Evolutionary conservation across 805 yeast species (phyloP).

Genomic region (Metahyphopichia silvanorum): DNA sequence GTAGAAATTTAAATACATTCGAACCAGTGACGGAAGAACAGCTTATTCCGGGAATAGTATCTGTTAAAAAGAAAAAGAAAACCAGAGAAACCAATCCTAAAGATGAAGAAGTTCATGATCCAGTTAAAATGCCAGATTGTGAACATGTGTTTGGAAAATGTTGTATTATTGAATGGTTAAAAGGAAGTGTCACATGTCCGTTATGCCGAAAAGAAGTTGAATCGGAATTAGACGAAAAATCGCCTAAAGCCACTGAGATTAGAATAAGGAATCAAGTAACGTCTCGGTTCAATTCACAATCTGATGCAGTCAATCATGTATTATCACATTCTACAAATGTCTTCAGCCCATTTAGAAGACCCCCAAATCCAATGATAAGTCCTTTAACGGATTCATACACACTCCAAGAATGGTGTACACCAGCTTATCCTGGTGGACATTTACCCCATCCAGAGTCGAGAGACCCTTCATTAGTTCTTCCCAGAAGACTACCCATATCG

Average conservation of each 20-base stretch:
- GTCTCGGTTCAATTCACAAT: conserved; percentile 14
- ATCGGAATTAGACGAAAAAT: conserved; percentile 13
- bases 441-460: conserved; percentile 7
- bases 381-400: conserved; percentile 38
- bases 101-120: conserved; percentile 20
- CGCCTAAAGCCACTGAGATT: conserved; percentile 9
- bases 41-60: conserved; percentile 23
- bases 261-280: conserved; percentile 10
- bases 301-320: conserved; percentile 20
- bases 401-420: conserved; percentile 32
- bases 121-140: conserved; percentile 41
- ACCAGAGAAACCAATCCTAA: conserved; percentile 7
- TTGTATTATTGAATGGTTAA: conserved; percentile 42
- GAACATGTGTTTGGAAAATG: conserved; percentile 39
- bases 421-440: conserved; percentile 9
- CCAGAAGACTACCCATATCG: conserved; percentile 26
- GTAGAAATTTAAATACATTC: conserved; percentile 17
- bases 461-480: conserved; percentile 27
- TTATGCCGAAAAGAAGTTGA: conserved; percentile 38
- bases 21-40: conserved; percentile 17
- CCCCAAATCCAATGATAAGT: conserved; percentile 30
- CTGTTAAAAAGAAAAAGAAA: conserved; percentile 8
- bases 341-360: conserved; percentile 34
- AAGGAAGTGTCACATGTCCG: conserved; percentile 38
- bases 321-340: conserved; percentile 30